Conservation (phyloP, 257 asterid genomes). For the Solanum acaule region DNA sequence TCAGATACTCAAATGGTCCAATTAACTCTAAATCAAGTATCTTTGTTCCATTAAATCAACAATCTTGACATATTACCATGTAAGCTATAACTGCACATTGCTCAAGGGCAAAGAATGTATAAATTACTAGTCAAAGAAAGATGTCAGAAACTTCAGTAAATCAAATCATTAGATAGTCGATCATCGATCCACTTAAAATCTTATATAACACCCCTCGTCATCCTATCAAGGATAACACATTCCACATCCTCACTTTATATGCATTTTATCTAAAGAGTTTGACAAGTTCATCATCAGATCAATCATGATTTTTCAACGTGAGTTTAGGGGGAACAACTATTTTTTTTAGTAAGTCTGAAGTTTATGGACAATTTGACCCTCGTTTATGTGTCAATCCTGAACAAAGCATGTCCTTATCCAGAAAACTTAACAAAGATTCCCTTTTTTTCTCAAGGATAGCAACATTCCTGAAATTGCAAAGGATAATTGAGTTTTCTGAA, state of each 20-base stretch:
- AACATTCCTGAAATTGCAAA: neutral
- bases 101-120: neutral
- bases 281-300: neutral
- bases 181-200: neutral
- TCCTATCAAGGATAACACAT: neutral
- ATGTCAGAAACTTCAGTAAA: neutral
- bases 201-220: neutral
- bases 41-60: neutral
- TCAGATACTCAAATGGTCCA: neutral
- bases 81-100: neutral
- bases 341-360: neutral
- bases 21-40: neutral
- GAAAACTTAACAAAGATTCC: neutral
- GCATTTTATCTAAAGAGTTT: neutral
- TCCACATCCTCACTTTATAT: neutral
- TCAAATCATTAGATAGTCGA: neutral
- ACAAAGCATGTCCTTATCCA: neutral
- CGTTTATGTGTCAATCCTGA: neutral
- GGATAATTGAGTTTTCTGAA: neutral
- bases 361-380: neutral
- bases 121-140: neutral
- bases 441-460: neutral
- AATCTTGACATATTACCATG: neutral
- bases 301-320: neutral
- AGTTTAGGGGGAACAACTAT: neutral